These are phyloP conservation scores for Mycosphaerella sp. DNA, from an alignment of 2,329 filamentous ascomycete genomes.

Conservation along the genomic window DNA sequence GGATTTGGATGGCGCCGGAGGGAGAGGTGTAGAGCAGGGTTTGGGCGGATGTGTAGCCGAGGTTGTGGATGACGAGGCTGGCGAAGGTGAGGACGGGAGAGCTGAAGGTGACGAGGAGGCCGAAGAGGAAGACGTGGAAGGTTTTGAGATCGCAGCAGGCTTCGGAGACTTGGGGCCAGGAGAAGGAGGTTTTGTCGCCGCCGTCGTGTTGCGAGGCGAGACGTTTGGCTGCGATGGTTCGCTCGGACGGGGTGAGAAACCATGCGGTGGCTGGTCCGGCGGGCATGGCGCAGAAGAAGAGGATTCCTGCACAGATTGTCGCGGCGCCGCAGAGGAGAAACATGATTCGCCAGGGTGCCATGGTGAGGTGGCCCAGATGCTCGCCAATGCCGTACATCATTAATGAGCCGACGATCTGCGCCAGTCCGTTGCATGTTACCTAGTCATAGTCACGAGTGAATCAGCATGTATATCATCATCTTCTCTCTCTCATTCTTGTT, in stretches of 20 bases:
- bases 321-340: constrained; percentile 49
- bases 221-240: constrained; percentile 37
- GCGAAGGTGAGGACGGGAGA: constrained; percentile 46
- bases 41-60: constrained; percentile 42
- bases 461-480: too few species aligned
- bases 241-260: constrained; percentile 45
- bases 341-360: constrained; percentile 45
- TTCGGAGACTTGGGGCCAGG: constrained; percentile 41
- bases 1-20: constrained; percentile 45
- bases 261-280: constrained; percentile 44
- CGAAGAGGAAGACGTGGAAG: constrained; percentile 44
- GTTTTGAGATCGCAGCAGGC: constrained; percentile 41
- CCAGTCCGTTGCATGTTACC: constrained; percentile 43
- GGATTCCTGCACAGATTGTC: constrained; percentile 40
- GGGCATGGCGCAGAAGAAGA: constrained; percentile 47
- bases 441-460: too few species aligned
- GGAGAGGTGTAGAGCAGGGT: constrained; percentile 47
- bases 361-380: constrained; percentile 30
- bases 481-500: too few species aligned
- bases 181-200: constrained; percentile 44
- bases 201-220: constrained; percentile 38
- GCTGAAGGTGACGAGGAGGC: constrained; percentile 44
- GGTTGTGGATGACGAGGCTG: constrained; percentile 45
- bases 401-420: constrained; percentile 43
- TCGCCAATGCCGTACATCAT: constrained; percentile 50